These are phyloP conservation scores for Plenodomus tracheiphilus DNA, from an alignment of 2,329 filamentous ascomycete species.

Conservation along the genomic window DNA sequence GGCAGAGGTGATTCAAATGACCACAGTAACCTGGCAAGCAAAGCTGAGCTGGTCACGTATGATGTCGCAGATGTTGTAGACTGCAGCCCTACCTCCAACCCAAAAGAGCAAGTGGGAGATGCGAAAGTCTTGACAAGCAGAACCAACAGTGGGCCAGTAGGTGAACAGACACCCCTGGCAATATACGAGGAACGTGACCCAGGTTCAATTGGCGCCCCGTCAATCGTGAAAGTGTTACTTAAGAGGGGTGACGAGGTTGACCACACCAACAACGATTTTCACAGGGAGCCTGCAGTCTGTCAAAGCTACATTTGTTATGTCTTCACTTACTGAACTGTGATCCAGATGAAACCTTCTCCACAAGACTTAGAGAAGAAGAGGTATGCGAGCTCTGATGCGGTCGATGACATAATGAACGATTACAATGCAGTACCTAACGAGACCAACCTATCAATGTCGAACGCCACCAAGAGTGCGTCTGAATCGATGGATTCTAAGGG, in stretches of 20 bases:
- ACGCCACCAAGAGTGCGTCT: neutral
- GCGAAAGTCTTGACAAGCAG: neutral
- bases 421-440: neutral
- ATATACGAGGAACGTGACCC: neutral
- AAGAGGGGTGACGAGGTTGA: neutral
- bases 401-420: neutral
- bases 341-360: neutral
- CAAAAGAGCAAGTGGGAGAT: neutral
- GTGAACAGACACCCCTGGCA: neutral
- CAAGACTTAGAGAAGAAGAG: neutral
- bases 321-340: neutral
- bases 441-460: neutral
- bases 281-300: slow-evolving; percentile 9
- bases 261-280: neutral
- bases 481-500: neutral
- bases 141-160: neutral
- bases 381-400: neutral
- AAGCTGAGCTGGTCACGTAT: neutral
- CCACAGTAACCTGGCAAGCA: no score
- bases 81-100: neutral
- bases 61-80: neutral
- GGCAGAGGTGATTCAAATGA: neutral
- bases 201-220: neutral
- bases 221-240: neutral
- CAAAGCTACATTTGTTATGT: neutral